phyloP scores from a whole-genome alignment of 75 land plant species.

The Sequoiadendron giganteum region DNA sequence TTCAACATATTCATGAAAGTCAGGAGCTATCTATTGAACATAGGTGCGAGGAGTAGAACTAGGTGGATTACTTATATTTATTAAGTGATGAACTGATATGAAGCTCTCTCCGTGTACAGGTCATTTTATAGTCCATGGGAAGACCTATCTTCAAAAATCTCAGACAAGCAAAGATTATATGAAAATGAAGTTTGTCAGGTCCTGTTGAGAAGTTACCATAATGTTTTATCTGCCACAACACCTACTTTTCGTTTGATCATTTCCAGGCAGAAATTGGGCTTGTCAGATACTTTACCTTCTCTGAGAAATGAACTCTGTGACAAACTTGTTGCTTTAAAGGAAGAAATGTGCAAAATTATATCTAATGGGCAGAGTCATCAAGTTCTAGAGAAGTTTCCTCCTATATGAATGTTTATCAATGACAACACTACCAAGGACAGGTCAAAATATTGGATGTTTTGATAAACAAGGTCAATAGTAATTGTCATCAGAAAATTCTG shows the following conservation, averaged over 20 bases:
- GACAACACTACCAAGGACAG: not conserved
- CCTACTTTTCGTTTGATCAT: not conserved
- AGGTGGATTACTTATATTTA: not conserved
- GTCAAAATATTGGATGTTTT: not conserved
- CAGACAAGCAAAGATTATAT: slow-evolving; percentile 33
- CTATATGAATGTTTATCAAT: not conserved
- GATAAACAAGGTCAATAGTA: not conserved
- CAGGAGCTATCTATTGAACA: not conserved
- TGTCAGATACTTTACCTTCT: not conserved
- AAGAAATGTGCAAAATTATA: not conserved
- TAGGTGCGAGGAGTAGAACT: not conserved
- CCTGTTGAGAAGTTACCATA: not conserved
- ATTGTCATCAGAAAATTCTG: not conserved
- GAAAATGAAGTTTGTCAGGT: slow-evolving; percentile 50
- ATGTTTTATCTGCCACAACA: not conserved
- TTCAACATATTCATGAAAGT: not conserved
- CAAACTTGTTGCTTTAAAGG: slow-evolving; percentile 6
- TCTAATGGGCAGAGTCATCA: not conserved
- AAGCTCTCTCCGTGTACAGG: slow-evolving; percentile 27
- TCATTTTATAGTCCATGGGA: slow-evolving; percentile 53
- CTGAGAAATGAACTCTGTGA: not conserved
- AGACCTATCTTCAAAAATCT: slow-evolving; percentile 20
- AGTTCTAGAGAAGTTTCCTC: not conserved
- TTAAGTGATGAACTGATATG: not conserved
- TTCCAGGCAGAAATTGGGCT: not conserved